Evolutionary conservation across 306 rosid genomes (phyloP), one percentile per base, ranked within the genome.

Genomic region (Sesbania bispinosa): DNA sequence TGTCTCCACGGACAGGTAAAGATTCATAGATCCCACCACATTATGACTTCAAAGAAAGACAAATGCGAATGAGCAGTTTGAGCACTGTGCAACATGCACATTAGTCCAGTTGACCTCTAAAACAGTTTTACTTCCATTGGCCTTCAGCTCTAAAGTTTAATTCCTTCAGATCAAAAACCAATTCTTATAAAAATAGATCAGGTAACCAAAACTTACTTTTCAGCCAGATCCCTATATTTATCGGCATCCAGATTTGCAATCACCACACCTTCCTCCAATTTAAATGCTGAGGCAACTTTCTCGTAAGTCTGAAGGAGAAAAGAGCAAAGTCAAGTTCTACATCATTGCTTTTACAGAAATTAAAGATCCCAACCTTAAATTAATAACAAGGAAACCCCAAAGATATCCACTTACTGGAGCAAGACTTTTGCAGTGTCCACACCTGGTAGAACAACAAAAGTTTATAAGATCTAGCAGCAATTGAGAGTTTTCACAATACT

Each of bases 371-470:
- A 42, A 7, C 48, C 27, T 42, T 36, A 60, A 63, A 35, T 61
- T 8, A 21, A 62, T 61, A 50, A 75, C 21, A 71, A 36, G 35
- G 47, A 71, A 51, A 76, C 18, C 7, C 18, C 46, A 6, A 35
- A 7, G 29, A 57, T 74, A 57, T 33, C 21, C 47, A 78, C 99
- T 80, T 89, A 89, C 99, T 24, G 97, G 96, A 74, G 99, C 99
- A 89, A 95, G 99, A 66, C 66, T 82, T 84, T 88, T 89, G 90
- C 99, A 91, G 76, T 91, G 99, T 62, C 96, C 95, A 74, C 97
- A 91, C 99, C 99, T 95, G 84, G 42, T 18, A 74, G 60, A 73
- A 74, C 48, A 59, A 50, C 41, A 65, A 52, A 72, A 32, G 68
- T 36, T 64, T 26, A 71, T 62, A 32, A 81, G 82, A 48, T 67